These are phyloP conservation scores for Phaeodactylum tricornutum DNA, from an alignment of 108 stramenopile genomes.

Conservation along the genomic window DNA sequence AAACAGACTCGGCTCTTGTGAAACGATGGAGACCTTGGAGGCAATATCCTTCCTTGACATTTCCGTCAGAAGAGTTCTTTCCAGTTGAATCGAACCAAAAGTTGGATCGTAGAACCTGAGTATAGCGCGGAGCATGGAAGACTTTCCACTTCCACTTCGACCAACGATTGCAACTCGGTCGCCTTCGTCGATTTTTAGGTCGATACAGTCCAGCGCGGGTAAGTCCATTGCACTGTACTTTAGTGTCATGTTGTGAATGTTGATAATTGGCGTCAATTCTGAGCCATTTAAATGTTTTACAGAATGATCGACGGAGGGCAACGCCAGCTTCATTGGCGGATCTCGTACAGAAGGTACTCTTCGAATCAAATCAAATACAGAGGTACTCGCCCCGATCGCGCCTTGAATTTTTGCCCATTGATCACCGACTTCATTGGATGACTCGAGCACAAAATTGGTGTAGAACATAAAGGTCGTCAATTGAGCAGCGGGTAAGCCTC, in stretches of 20 bases:
- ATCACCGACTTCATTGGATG: slow-evolving; percentile 77
- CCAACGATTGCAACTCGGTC: slow-evolving; percentile 93
- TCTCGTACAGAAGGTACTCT: slow-evolving; percentile 60
- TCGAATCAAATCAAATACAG: slow-evolving; percentile 72
- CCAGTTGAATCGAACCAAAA: slow-evolving; percentile 57
- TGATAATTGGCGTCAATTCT: too few relatives aligned
- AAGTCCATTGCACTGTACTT: slow-evolving; percentile 60
- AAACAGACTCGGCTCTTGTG: slow-evolving; percentile 89
- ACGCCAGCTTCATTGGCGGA: too few relatives aligned
- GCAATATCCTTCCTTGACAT: slow-evolving; percentile 68
- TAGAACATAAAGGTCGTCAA: slow-evolving; percentile 80
- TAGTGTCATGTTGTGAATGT: too few relatives aligned
- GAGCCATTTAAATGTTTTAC: too few relatives aligned
- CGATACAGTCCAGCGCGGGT: slow-evolving; percentile 50
- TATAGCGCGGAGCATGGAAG: slow-evolving; percentile 73
- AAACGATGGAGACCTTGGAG: slow-evolving; percentile 62
- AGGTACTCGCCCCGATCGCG: slow-evolving; percentile 72
- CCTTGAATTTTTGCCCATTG: slow-evolving; percentile 82
- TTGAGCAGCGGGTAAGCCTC: slow-evolving; percentile 45
- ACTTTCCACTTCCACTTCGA: slow-evolving; percentile 87
- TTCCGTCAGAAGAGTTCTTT: slow-evolving; percentile 69
- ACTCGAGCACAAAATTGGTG: slow-evolving; percentile 69
- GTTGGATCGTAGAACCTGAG: slow-evolving; percentile 93
- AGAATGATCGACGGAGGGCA: too few relatives aligned
- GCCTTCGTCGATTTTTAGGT: slow-evolving; percentile 72